Percentiles rank a stretch among this genome's conserved stretches.
Evolutionary conservation across 2,329 filamentous ascomycete species (phyloP).

Genomic region (Xylaria arbuscula): DNA sequence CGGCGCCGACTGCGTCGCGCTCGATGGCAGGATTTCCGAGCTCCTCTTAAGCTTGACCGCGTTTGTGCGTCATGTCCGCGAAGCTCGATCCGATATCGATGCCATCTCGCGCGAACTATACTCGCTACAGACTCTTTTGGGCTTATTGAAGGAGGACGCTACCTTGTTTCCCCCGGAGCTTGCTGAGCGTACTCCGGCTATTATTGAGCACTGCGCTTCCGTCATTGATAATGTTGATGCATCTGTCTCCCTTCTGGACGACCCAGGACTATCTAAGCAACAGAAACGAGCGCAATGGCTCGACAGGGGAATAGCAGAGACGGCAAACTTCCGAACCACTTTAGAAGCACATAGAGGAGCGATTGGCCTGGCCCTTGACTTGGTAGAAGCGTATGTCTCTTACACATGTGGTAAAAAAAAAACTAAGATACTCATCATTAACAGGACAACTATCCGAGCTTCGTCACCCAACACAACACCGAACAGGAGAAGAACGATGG

Average conservation of each 20-base stretch:
- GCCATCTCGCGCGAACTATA: constrained; percentile 56
- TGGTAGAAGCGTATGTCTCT: constrained; percentile 53
- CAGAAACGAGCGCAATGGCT: constrained; percentile 55
- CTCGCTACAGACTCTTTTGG: constrained; percentile 55
- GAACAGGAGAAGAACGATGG: constrained; percentile 41
- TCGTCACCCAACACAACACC: constrained; percentile 38
- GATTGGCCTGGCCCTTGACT: constrained; percentile 55
- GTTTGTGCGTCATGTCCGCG: constrained; percentile 56
- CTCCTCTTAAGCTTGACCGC: constrained; percentile 49
- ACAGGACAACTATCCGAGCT: constrained; percentile 47
- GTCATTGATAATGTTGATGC: constrained; percentile 54
- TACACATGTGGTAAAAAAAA: constrained; percentile 1
- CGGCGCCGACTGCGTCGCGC: constrained; percentile 53
- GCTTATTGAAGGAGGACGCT: constrained; percentile 55
- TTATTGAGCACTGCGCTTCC: constrained; percentile 52
- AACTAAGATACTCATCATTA: constrained; percentile 34
- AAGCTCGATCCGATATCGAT: constrained; percentile 55
- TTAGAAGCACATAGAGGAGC: constrained; percentile 55
- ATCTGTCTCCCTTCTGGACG: constrained; percentile 50
- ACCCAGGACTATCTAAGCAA: constrained; percentile 48
- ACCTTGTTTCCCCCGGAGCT: constrained; percentile 52
- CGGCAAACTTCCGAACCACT: constrained; percentile 49
- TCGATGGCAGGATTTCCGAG: constrained; percentile 51
- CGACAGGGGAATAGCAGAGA: constrained; percentile 49
- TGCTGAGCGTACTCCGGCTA: constrained; percentile 51